Evolutionary conservation across 2,329 filamentous ascomycete species (phyloP).

Genomic region (Neofusicoccum ribis): DNA sequence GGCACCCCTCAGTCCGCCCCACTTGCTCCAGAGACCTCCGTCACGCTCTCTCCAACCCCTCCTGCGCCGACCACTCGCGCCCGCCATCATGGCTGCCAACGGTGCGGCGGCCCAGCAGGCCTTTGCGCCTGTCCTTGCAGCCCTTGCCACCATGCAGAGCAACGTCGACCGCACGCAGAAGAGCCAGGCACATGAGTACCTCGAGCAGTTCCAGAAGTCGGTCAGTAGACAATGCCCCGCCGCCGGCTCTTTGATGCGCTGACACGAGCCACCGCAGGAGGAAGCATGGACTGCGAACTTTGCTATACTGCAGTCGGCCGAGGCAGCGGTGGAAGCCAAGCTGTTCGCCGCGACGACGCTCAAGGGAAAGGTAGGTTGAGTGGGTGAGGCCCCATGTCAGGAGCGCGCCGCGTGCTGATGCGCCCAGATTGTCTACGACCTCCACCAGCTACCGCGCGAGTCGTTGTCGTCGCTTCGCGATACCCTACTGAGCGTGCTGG

Average conservation of each 20-base stretch:
- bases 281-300: slow-evolving; percentile 91
- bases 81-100: slow-evolving; percentile 65
- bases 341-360: slow-evolving; percentile 95
- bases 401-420: slow-evolving; percentile 13
- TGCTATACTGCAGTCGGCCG: slow-evolving; percentile 75
- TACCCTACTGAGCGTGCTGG: slow-evolving; percentile 79
- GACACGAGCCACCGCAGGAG: slow-evolving; percentile 55
- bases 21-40: slow-evolving; percentile 18
- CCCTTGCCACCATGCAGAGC: slow-evolving; percentile 86
- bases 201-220: slow-evolving; percentile 97
- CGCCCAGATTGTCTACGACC: slow-evolving; percentile 90
- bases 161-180: slow-evolving; percentile 80
- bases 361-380: slow-evolving; percentile 82
- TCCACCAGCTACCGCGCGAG: slow-evolving; percentile 78
- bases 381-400: slow-evolving; percentile 1
- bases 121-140: slow-evolving; percentile 83
- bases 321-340: slow-evolving; percentile 79
- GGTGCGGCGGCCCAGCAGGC: slow-evolving; percentile 64
- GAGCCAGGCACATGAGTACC: slow-evolving; percentile 84
- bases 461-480: slow-evolving; percentile 76
- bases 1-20: slow-evolving; percentile 20
- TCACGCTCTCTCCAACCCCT: slow-evolving; percentile 9
- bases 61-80: slow-evolving; percentile 8
- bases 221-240: slow-evolving; percentile 52
- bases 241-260: slow-evolving; percentile 22